Evolutionary conservation across 352 stramenopile species (phyloP).

Genomic region (Globisporangium splendens): DNA sequence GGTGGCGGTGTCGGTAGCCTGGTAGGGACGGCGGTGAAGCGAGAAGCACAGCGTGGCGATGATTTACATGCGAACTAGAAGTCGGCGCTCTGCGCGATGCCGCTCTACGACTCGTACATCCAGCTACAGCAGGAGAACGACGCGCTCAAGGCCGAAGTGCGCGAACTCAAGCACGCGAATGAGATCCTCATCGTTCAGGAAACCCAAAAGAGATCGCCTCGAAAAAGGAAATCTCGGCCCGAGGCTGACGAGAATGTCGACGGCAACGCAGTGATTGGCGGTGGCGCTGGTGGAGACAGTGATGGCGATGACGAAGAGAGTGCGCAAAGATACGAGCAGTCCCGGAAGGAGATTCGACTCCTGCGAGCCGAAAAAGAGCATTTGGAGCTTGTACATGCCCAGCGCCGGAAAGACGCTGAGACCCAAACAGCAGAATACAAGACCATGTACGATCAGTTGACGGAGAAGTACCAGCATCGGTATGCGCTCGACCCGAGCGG

Average conservation of each 20-base stretch:
- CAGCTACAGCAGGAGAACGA: slow-evolving; percentile 57
- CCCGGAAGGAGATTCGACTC: slow-evolving; percentile 46
- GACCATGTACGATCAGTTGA: slow-evolving; percentile 28
- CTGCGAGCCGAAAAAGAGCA: slow-evolving; percentile 46
- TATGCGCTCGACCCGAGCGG: slow-evolving; percentile 55
- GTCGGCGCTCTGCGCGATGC: slow-evolving; percentile 70
- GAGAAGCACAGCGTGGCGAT: neutral
- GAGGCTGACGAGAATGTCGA: slow-evolving; percentile 15
- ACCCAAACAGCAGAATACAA: slow-evolving; percentile 23
- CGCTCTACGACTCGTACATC: slow-evolving; percentile 73
- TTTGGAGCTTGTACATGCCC: slow-evolving; percentile 31
- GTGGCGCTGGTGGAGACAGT: slow-evolving; percentile 15
- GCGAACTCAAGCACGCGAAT: slow-evolving; percentile 21
- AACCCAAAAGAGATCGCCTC: slow-evolving; percentile 10
- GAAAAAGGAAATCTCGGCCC: slow-evolving; percentile 12
- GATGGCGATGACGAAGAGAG: slow-evolving; percentile 11
- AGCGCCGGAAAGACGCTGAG: slow-evolving; percentile 36
- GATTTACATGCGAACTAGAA: slow-evolving; percentile 52
- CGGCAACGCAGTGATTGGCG: neutral
- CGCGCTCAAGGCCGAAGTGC: slow-evolving; percentile 26
- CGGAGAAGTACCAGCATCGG: slow-evolving; percentile 48
- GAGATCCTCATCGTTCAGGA: slow-evolving; percentile 24
- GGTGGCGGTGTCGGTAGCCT: no score
- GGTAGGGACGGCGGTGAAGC: no score
- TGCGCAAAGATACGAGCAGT: slow-evolving; percentile 9